These are phyloP conservation scores for Candida manassasensis DNA, from an alignment of 805 yeast species.

Conservation along the genomic window DNA sequence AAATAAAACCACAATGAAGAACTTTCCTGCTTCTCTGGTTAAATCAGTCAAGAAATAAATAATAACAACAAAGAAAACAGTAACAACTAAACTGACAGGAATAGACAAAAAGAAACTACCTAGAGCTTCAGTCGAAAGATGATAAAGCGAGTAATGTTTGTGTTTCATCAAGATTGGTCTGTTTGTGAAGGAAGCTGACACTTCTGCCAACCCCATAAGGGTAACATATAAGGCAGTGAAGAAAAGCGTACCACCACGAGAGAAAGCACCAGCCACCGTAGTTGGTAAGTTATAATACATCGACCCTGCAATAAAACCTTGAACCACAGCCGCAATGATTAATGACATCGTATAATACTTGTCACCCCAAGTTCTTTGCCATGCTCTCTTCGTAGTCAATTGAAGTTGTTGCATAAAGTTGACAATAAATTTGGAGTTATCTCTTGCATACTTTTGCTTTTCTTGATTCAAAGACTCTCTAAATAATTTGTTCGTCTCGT, in stretches of 20 bases:
- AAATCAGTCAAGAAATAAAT: constrained; percentile 32
- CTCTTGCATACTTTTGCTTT: constrained; percentile 33
- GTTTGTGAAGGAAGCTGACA: constrained; percentile 21
- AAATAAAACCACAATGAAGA: constrained; percentile 46
- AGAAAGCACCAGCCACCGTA: constrained; percentile 52
- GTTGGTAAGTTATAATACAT: constrained; percentile 51
- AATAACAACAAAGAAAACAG: constrained; percentile 19
- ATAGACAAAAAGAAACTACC: constrained; percentile 18
- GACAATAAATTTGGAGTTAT: constrained; percentile 40
- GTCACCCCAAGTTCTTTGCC: constrained; percentile 55
- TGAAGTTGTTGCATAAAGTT: constrained; percentile 46
- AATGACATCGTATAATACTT: constrained; percentile 44
- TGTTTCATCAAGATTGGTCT: constrained; percentile 28
- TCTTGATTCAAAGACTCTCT: constrained; percentile 31
- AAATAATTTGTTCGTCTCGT: constrained; percentile 31
- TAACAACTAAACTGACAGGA: constrained; percentile 19
- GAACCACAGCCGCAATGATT: constrained; percentile 44
- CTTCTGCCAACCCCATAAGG: constrained; percentile 46
- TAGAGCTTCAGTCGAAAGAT: constrained; percentile 25
- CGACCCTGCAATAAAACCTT: constrained; percentile 62
- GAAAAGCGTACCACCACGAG: constrained; percentile 61
- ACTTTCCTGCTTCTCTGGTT: constrained; percentile 50
- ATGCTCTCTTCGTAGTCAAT: constrained; percentile 46
- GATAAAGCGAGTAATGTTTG: constrained; percentile 23
- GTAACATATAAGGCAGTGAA: constrained; percentile 53